Percentiles rank a stretch among this genome's conserved stretches.
These are phyloP conservation scores for Magnaporthiopsis poae DNA, from an alignment of 2,329 filamentous ascomycete genomes.

Conservation along the genomic window DNA sequence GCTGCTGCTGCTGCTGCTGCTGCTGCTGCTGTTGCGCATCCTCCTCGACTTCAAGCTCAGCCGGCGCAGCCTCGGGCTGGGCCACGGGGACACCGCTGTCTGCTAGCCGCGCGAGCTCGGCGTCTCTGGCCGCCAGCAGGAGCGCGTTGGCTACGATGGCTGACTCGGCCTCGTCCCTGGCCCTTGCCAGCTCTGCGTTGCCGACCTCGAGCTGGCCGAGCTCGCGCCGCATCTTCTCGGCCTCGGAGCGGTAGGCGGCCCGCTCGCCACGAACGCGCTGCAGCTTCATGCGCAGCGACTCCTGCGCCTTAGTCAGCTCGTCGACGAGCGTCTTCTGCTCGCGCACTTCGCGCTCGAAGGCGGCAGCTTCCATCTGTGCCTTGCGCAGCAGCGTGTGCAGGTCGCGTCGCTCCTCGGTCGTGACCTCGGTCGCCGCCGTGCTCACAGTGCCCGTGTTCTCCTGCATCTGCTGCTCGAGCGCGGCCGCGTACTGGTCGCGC, in stretches of 20 bases:
- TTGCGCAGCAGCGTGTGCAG: conserved; percentile 52
- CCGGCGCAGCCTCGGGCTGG: background rate
- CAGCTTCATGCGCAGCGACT: conserved; percentile 55
- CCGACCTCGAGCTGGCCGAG: conserved; percentile 23
- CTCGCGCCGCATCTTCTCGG: conserved; percentile 45
- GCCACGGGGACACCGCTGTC: conserved; percentile 19
- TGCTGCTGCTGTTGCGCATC: background rate
- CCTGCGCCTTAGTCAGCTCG: conserved; percentile 44
- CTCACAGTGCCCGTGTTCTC: conserved; percentile 18
- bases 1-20: background rate
- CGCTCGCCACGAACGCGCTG: conserved; percentile 60
- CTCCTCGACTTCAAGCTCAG: conserved; percentile 1
- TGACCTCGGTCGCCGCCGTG: conserved; percentile 29
- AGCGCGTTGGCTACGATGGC: conserved; percentile 13
- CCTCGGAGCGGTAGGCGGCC: conserved; percentile 42
- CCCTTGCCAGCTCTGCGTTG: conserved; percentile 1
- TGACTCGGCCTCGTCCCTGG: conserved; percentile 12
- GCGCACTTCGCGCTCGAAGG: conserved; percentile 61
- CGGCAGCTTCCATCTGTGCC: conserved; percentile 54
- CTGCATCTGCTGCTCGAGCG: conserved; percentile 21
- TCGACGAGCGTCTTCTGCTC: conserved; percentile 60
- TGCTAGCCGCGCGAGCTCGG: conserved; percentile 9
- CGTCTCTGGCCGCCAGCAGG: conserved; percentile 19
- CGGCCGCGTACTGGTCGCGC: conserved; percentile 29
- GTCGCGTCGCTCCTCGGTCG: conserved; percentile 46